These are phyloP conservation scores for Apiospora marii DNA, from an alignment of 2,329 filamentous ascomycete genomes.

Conservation along the genomic window DNA sequence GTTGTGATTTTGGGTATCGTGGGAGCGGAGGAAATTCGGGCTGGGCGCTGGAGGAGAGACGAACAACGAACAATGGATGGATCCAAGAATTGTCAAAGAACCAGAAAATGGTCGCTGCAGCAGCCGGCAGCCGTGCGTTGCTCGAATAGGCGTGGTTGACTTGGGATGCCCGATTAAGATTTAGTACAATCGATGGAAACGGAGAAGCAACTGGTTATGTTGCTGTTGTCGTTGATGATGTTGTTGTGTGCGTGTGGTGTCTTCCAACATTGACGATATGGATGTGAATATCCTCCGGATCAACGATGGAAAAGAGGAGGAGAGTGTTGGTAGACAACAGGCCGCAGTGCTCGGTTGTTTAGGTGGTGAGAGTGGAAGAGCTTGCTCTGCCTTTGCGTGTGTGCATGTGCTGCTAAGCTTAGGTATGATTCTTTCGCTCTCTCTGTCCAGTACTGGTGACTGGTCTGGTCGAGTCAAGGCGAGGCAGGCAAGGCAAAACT, in stretches of 20 bases:
- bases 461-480: neutral
- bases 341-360: neutral
- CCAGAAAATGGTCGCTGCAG: conserved; percentile 14
- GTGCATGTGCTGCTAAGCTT: conserved; percentile 14
- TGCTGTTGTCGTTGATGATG: no score
- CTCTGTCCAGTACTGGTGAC: neutral
- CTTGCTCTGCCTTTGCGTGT: conserved; percentile 7
- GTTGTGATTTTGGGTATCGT: conserved; percentile 10
- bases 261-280: neutral
- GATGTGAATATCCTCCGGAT: neutral
- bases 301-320: conserved; percentile 13
- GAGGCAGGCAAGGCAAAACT: neutral
- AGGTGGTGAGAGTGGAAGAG: conserved; percentile 13
- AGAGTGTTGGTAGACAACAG: neutral
- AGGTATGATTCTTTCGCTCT: neutral
- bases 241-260: neutral
- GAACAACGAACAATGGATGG: conserved; percentile 20
- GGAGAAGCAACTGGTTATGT: neutral
- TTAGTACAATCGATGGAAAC: conserved; percentile 9
- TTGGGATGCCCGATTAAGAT: conserved; percentile 9
- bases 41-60: conserved; percentile 15
- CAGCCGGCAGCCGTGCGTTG: conserved; percentile 17
- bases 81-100: conserved; percentile 17
- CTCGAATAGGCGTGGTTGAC: conserved; percentile 2
- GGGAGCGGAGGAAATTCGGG: conserved; percentile 15